A percentile compares a stretch with the other conserved stretches of the same genome.
Evolutionary conservation across 257 asterid species (phyloP).

Genomic region (Nicotiana paniculata): DNA sequence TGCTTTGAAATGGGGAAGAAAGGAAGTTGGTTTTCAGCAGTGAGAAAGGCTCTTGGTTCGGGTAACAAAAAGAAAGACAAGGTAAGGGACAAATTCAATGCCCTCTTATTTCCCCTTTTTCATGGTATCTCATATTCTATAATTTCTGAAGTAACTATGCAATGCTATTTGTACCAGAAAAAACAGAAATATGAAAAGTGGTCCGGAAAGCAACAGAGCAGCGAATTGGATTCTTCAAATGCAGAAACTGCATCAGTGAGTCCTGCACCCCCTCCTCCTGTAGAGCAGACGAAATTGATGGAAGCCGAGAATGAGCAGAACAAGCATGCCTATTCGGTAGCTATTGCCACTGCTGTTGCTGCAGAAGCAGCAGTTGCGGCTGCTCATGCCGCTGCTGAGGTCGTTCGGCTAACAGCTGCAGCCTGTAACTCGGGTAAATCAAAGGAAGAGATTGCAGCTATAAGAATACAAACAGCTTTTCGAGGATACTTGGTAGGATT

Average conservation of each 20-base stretch:
- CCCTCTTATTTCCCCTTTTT: neutral
- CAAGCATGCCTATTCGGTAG: conserved; percentile 63
- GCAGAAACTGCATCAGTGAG: conserved; percentile 24
- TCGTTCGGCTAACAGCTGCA: conserved; percentile 60
- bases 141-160: neutral
- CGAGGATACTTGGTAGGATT: conserved; percentile 69
- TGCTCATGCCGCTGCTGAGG: conserved; percentile 83
- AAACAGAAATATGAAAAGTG: conserved; percentile 39
- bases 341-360: conserved; percentile 69
- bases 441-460: conserved; percentile 56
- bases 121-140: neutral
- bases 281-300: conserved; percentile 37
- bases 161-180: conserved; percentile 29
- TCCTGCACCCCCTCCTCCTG: conserved; percentile 21
- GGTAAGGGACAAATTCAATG: conserved; percentile 22
- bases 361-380: conserved; percentile 90
- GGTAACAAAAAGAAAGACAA: conserved; percentile 39
- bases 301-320: conserved; percentile 67
- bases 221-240: conserved; percentile 19
- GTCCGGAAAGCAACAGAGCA: conserved; percentile 40
- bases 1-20: conserved; percentile 59
- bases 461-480: conserved; percentile 65
- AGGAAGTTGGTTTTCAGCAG: conserved; percentile 48
- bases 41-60: conserved; percentile 49
- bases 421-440: conserved; percentile 38